Conservation (phyloP, 805 yeast species). For the Metschnikowia gelsemii region DNA sequence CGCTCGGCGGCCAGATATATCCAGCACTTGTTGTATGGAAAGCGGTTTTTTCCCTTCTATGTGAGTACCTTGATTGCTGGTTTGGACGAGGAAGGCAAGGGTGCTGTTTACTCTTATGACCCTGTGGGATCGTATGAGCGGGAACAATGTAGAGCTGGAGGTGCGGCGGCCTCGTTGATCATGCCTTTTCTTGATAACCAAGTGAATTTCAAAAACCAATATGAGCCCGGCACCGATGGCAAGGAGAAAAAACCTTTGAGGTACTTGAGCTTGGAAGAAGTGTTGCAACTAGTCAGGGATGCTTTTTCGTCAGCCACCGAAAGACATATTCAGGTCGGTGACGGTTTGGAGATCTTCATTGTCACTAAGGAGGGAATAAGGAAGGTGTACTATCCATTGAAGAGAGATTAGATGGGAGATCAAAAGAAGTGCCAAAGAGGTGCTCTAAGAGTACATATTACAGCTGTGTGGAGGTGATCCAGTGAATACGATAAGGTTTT, state of each 20-base stretch:
- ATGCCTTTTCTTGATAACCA: slow-evolving; percentile 98
- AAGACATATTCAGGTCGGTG: slow-evolving; percentile 98
- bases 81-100: slow-evolving; percentile 85
- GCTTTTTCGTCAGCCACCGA: slow-evolving; percentile 96
- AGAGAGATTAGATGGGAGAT: slow-evolving; percentile 63
- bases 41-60: slow-evolving; percentile 95
- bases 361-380: slow-evolving; percentile 92
- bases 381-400: slow-evolving; percentile 78
- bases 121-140: slow-evolving; percentile 98
- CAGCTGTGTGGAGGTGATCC: background rate
- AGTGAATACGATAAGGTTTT: background rate
- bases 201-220: slow-evolving; percentile 93
- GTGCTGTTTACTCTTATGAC: slow-evolving; percentile 93
- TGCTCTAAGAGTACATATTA: background rate
- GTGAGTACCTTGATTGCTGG: slow-evolving; percentile 96
- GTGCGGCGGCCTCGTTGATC: slow-evolving; percentile 92
- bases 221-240: slow-evolving; percentile 75
- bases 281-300: slow-evolving; percentile 81
- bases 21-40: slow-evolving; percentile 87
- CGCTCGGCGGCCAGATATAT: slow-evolving; percentile 84
- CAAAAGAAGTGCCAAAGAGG: background rate
- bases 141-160: slow-evolving; percentile 97
- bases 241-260: slow-evolving; percentile 57
- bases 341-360: slow-evolving; percentile 85
- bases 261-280: slow-evolving; percentile 78